Conservation (phyloP, 2,329 filamentous ascomycete species). For the Hymenotorrendiella dingleyae region DNA sequence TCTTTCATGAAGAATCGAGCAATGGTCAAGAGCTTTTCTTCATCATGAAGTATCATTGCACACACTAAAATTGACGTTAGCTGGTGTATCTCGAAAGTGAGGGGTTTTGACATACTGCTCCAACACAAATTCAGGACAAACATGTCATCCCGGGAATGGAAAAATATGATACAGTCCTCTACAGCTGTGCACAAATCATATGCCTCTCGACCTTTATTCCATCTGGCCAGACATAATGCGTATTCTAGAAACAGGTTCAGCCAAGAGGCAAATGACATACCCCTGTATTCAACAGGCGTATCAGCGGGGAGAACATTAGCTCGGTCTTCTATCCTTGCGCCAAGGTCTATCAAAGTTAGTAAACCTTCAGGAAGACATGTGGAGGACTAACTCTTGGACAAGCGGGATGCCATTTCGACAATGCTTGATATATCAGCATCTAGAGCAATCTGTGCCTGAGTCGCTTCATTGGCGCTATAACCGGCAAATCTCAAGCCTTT, state of each 20-base stretch:
- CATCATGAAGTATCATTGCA: conserved; percentile 73
- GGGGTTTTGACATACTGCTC: conserved; percentile 54
- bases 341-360: conserved; percentile 23
- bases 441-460: conserved; percentile 23
- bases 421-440: conserved; percentile 26
- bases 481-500: conserved; percentile 56
- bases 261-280: conserved; percentile 79
- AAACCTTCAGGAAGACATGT: neutral
- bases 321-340: conserved; percentile 14
- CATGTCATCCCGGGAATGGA: conserved; percentile 58
- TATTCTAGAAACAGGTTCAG: conserved; percentile 87
- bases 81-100: conserved; percentile 4
- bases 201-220: conserved; percentile 61
- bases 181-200: conserved; percentile 78
- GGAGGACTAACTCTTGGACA: conserved; percentile 23
- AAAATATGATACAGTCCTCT: conserved; percentile 76
- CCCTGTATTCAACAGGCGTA: conserved; percentile 51
- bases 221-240: conserved; percentile 66
- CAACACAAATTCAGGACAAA: conserved; percentile 73
- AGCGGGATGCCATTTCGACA: conserved; percentile 26
- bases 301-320: neutral
- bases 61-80: conserved; percentile 51
- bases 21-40: conserved; percentile 65
- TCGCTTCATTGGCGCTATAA: conserved; percentile 19
- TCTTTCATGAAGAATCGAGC: conserved; percentile 81